These are phyloP conservation scores for Colletotrichum trifolii DNA, from an alignment of 2,329 filamentous ascomycete species.

Conservation along the genomic window DNA sequence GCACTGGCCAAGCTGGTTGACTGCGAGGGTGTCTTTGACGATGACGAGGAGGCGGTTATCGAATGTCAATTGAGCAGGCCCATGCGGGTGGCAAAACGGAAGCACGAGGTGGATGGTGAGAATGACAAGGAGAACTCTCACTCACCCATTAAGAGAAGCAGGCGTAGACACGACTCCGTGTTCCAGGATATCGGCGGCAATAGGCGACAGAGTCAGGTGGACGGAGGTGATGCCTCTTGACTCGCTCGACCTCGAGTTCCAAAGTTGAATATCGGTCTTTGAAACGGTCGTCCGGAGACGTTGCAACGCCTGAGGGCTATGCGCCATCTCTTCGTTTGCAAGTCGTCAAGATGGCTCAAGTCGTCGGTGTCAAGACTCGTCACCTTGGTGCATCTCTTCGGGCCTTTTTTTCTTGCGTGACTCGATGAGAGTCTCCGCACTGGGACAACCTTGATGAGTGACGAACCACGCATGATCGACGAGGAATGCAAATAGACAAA, in stretches of 20 bases:
- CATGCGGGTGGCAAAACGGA: no score
- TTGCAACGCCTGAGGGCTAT: no score
- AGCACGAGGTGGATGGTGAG: neutral
- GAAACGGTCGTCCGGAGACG: no score
- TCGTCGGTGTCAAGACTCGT: neutral
- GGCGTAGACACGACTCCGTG: neutral
- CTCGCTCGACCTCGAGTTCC: neutral
- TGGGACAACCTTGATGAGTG: no score
- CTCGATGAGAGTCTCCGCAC: no score
- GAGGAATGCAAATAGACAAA: no score
- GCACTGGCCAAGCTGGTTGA: constrained; percentile 4
- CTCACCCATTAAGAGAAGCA: neutral
- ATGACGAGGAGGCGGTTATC: constrained; percentile 5
- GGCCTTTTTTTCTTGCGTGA: no score
- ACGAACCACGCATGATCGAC: no score
- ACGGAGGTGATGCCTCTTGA: constrained; percentile 4
- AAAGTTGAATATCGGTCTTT: neutral
- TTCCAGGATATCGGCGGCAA: neutral
- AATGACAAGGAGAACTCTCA: neutral
- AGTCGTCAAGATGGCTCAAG: neutral
- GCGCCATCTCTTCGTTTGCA: no score
- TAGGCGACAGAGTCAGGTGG: constrained; percentile 11
- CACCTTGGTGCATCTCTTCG: no score
- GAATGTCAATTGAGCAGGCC: neutral
- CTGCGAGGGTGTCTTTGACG: neutral